Percentiles rank a stretch among this genome's conserved stretches.
Evolutionary conservation across 805 yeast species (phyloP).

Genomic region (Teunomyces atbi): DNA sequence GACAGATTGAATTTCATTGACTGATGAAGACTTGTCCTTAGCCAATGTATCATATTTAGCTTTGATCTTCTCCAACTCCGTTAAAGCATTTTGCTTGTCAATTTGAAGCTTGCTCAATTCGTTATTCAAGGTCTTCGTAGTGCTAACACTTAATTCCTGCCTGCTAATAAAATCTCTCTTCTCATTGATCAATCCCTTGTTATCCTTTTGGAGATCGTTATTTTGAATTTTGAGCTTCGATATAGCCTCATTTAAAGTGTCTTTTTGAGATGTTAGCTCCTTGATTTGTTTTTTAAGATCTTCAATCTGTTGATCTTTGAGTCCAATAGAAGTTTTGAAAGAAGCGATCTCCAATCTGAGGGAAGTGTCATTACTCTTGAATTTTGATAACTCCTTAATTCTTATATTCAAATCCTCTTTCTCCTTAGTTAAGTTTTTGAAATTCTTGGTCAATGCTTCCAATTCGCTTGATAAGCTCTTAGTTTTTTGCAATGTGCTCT

Average conservation of each 20-base stretch:
- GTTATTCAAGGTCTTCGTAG: constrained; percentile 27
- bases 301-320: constrained; percentile 42
- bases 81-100: constrained; percentile 40
- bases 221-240: constrained; percentile 41
- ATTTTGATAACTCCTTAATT: constrained; percentile 27
- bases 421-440: constrained; percentile 27
- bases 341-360: constrained; percentile 50
- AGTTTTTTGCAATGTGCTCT: neutral
- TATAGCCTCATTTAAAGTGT: constrained; percentile 35
- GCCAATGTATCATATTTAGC: constrained; percentile 34
- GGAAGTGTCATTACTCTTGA: constrained; percentile 40
- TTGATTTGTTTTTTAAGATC: constrained; percentile 38
- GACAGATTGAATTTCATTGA: constrained; percentile 40
- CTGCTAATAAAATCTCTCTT: constrained; percentile 41
- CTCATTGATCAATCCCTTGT: constrained; percentile 33
- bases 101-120: constrained; percentile 41
- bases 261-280: constrained; percentile 29
- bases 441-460: constrained; percentile 18
- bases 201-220: constrained; percentile 37
- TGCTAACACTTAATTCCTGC: constrained; percentile 38
- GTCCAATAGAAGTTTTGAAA: constrained; percentile 41
- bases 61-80: constrained; percentile 39
- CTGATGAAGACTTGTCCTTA: constrained; percentile 34
- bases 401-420: constrained; percentile 36
- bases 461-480: constrained; percentile 3